Evolutionary conservation across 179 eudicot species (phyloP), one percentile per base, ranked within the genome.

Genomic region (Patellifolia procumbens): DNA sequence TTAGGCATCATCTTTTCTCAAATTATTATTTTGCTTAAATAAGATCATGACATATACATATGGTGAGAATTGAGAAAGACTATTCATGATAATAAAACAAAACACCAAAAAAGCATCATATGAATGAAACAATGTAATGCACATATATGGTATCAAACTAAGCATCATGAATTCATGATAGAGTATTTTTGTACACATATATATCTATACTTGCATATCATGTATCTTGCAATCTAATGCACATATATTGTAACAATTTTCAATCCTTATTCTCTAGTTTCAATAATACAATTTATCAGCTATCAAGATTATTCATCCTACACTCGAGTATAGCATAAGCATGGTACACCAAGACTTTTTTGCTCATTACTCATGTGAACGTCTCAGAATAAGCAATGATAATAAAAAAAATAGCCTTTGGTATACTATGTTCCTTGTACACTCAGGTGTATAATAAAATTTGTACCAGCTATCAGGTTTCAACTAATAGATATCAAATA

Each of bases 1-100:
- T 17, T 24, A 31, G n/a, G 24, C 34, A 7, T 34, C 17, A 63
- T 32, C 6, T 63, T 5, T 20, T 15, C 42, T 3, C 9, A 61
- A 61, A 29, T 61, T 16, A 61, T 61, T 4, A 12, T 32, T 1
- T 5, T 32, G 0, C n/a, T 9, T 1, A 11, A 65, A 8, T 1
- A 53, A 53, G n/a, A n/a, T 24, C 11, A 56, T 56, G 29, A 6
- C n/a, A 20, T 22, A 52, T 56, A 56, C 16, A 16, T 26, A 10
- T 28, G 35, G 7, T 42, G 52, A 72, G 35, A 72, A 53, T 1
- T 42, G 52, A 72, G 35, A 72, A 53, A 37, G 51, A 56, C 22
- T 63, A 34, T 32, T 63, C 68, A 20, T 63, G 68, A 12, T 63
- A 63, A 19, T 63, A 63, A 35, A 63, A 63, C 28, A 39, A 63